These are phyloP conservation scores for Waltiozyma sp. DNA, from an alignment of 1,139 yeast genomes.

Conservation along the genomic window DNA sequence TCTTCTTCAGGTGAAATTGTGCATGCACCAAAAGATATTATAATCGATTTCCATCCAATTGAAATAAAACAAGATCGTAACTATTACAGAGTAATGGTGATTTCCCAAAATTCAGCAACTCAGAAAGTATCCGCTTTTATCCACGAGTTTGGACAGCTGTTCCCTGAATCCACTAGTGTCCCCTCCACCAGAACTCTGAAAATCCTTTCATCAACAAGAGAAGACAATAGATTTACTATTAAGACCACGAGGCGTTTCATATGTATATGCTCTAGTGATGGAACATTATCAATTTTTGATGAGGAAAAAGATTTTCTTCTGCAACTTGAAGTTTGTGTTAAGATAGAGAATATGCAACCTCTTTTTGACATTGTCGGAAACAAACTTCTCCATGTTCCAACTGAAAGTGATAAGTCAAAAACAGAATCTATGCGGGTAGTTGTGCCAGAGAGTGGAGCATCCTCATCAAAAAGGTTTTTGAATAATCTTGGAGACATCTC, in stretches of 20 bases:
- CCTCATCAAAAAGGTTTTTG: neutral
- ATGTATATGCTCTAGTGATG: neutral
- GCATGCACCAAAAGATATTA: conserved; percentile 4
- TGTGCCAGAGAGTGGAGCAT: neutral
- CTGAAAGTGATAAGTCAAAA: neutral
- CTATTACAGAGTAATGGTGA: conserved; percentile 12
- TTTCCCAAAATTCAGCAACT: conserved; percentile 3
- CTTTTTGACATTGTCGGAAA: neutral
- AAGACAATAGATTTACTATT: neutral
- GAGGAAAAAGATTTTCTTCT: neutral
- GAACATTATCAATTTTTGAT: neutral
- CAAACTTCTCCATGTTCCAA: neutral
- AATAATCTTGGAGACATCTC: neutral
- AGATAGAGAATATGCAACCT: neutral
- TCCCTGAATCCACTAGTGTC: neutral
- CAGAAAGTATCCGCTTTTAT: neutral
- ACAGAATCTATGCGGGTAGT: neutral
- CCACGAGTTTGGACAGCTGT: conserved; percentile 16
- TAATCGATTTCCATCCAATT: conserved; percentile 18
- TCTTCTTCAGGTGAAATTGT: conserved; percentile 9
- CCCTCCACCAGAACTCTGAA: conserved; percentile 6
- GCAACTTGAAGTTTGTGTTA: neutral
- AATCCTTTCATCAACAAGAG: conserved; percentile 15
- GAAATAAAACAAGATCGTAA: conserved; percentile 12
- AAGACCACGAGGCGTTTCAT: neutral